A percentile compares a stretch with the other conserved stretches of the same genome.
Evolutionary conservation across 805 yeast species (phyloP).

Genomic region (Saturnispora serradocipensis): DNA sequence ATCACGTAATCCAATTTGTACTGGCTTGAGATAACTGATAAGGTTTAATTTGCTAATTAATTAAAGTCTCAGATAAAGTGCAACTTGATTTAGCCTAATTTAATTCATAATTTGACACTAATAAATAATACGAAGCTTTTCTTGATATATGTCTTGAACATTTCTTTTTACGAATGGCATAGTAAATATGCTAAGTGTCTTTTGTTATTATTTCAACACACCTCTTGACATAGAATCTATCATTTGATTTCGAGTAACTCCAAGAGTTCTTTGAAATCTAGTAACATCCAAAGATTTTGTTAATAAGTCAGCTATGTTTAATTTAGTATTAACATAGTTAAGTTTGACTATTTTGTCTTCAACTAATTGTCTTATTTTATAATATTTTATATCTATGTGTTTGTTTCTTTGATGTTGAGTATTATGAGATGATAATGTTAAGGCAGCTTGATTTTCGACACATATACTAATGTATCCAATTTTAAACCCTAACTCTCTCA

Average conservation of each 20-base stretch:
- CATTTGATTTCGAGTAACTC: not conserved
- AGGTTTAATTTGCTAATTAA: no score
- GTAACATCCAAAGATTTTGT: slow-evolving; percentile 1
- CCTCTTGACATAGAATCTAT: not conserved
- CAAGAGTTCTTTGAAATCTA: not conserved
- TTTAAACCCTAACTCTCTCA: not conserved
- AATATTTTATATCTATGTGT: slow-evolving; percentile 9
- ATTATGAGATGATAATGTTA: slow-evolving; percentile 6
- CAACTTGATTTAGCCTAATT: no score
- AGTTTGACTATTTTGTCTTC: not conserved
- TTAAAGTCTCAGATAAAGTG: no score
- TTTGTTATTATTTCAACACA: not conserved
- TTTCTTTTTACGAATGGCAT: no score
- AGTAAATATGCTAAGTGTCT: no score
- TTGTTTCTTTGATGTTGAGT: slow-evolving; percentile 8
- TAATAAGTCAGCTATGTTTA: slow-evolving; percentile 5
- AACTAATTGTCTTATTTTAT: slow-evolving; percentile 6
- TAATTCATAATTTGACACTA: no score
- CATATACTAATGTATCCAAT: not conserved
- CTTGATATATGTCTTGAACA: no score
- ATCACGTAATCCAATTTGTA: no score
- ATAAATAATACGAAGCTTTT: no score
- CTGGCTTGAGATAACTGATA: no score
- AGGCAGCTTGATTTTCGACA: slow-evolving; percentile 1
- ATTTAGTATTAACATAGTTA: slow-evolving; percentile 1